A percentile compares a stretch with the other conserved stretches of the same genome.
Conservation (phyloP, 2,329 filamentous ascomycete species). For the Aspergillus sp. region DNA sequence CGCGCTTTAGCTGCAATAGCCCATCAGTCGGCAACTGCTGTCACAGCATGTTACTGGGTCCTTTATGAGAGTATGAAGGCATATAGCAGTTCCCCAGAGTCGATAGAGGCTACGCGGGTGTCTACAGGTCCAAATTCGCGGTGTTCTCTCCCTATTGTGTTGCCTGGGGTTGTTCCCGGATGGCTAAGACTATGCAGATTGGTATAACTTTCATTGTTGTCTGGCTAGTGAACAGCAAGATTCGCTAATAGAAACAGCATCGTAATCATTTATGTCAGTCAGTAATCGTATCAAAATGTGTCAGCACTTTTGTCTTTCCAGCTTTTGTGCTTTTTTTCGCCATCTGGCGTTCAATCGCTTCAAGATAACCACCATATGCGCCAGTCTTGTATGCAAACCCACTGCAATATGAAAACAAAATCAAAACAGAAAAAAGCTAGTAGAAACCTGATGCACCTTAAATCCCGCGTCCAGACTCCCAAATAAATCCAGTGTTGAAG, state of each 20-base stretch:
- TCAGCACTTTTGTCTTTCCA: slow-evolving; percentile 8
- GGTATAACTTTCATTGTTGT: neutral
- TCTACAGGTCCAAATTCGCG: too few relatives aligned
- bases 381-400: slow-evolving; percentile 2
- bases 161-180: neutral
- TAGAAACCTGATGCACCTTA: neutral
- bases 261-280: slow-evolving; percentile 4
- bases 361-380: neutral
- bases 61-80: neutral
- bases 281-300: slow-evolving; percentile 1
- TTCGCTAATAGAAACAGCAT: slow-evolving; percentile 2
- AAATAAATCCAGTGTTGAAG: slow-evolving; percentile 7
- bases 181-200: neutral
- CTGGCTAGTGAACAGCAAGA: neutral
- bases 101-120: too few relatives aligned
- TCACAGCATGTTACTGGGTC: neutral
- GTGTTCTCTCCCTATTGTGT: too few relatives aligned
- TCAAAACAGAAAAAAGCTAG: neutral
- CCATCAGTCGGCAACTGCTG: slow-evolving; percentile 10
- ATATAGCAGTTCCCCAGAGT: neutral
- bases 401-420: neutral
- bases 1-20: slow-evolving; percentile 9
- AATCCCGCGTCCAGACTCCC: neutral
- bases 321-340: slow-evolving; percentile 1
- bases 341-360: slow-evolving; percentile 7